phyloP scores from a whole-genome alignment of 2,329 filamentous ascomycete genomes.

The Fusarium sambucinum region DNA sequence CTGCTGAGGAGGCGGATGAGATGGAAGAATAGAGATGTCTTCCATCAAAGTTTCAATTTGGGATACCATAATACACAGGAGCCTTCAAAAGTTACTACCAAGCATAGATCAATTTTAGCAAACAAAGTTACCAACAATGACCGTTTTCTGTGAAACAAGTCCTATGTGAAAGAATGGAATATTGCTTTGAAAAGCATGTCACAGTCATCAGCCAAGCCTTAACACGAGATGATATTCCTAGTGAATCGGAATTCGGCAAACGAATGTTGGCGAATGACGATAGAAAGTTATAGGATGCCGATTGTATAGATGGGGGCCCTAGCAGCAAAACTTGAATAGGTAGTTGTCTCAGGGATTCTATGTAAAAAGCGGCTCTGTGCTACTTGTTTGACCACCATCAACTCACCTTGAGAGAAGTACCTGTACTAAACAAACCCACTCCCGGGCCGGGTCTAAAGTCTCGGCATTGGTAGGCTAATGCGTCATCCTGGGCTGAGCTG shows the following conservation, averaged over 20 bases:
- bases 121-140: not conserved
- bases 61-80: slow-evolving; percentile 45
- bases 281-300: not conserved
- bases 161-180: not conserved
- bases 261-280: slow-evolving; percentile 10
- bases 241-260: slow-evolving; percentile 19
- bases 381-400: not conserved
- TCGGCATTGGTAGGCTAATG: slow-evolving; percentile 1
- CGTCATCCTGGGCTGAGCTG: slow-evolving; percentile 22
- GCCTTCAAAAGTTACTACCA: slow-evolving; percentile 42
- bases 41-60: slow-evolving; percentile 32
- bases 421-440: not conserved
- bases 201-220: slow-evolving; percentile 22
- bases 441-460: not conserved
- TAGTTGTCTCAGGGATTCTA: slow-evolving; percentile 1
- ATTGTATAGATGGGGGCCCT: slow-evolving; percentile 2
- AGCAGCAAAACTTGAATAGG: not conserved
- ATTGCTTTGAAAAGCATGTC: not conserved
- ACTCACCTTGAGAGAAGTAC: not conserved
- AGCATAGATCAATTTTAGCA: slow-evolving; percentile 32
- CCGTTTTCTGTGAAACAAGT: not conserved
- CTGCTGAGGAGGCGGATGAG: slow-evolving; percentile 50
- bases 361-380: slow-evolving; percentile 6
- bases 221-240: slow-evolving; percentile 27
- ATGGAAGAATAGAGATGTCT: slow-evolving; percentile 50